Percentiles rank a stretch among this genome's conserved stretches.
These are phyloP conservation scores for Lepiota brunneoincarnata DNA, from an alignment of 768 basidiomycete genomes.

Conservation along the genomic window DNA sequence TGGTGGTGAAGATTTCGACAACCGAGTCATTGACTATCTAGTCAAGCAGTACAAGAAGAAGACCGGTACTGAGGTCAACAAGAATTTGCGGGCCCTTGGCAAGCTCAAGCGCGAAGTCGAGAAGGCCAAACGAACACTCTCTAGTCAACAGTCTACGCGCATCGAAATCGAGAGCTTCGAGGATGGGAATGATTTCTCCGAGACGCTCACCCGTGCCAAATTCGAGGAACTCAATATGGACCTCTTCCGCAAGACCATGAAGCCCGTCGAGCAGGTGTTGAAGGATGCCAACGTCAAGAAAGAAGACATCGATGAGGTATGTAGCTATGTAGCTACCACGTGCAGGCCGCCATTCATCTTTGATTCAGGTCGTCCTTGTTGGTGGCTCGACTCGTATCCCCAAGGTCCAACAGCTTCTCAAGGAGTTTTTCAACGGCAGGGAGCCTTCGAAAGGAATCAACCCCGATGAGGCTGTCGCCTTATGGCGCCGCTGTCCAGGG, in stretches of 20 bases:
- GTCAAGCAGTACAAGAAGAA: slow-evolving; percentile 91
- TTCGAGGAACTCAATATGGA: slow-evolving; percentile 99
- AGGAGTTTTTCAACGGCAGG: slow-evolving; percentile 95
- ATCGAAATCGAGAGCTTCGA: slow-evolving; percentile 97
- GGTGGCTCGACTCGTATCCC: slow-evolving; percentile 99
- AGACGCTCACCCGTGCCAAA: slow-evolving; percentile 96
- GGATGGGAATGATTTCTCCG: slow-evolving; percentile 94
- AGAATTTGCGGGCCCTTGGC: slow-evolving; percentile 80
- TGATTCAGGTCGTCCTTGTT: slow-evolving; percentile 75
- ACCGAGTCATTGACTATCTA: slow-evolving; percentile 88
- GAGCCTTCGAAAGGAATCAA: slow-evolving; percentile 99
- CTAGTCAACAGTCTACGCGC: slow-evolving; percentile 84
- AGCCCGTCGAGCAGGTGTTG: slow-evolving; percentile 97
- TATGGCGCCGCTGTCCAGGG: slow-evolving; percentile 99
- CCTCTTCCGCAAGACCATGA: slow-evolving; percentile 99
- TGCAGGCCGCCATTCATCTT: neutral
- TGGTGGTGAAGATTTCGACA: slow-evolving; percentile 95
- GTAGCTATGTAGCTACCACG: slow-evolving; percentile 13
- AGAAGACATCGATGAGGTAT: slow-evolving; percentile 89
- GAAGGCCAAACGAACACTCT: slow-evolving; percentile 92
- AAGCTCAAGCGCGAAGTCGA: slow-evolving; percentile 94
- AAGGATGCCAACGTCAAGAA: slow-evolving; percentile 99
- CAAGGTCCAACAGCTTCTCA: slow-evolving; percentile 97
- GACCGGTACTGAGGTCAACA: slow-evolving; percentile 79
- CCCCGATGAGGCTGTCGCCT: slow-evolving; percentile 98